Base-by-base conservation (phyloP, 2,329 filamentous ascomycete genomes). In the Cordyceps militaris region DNA sequence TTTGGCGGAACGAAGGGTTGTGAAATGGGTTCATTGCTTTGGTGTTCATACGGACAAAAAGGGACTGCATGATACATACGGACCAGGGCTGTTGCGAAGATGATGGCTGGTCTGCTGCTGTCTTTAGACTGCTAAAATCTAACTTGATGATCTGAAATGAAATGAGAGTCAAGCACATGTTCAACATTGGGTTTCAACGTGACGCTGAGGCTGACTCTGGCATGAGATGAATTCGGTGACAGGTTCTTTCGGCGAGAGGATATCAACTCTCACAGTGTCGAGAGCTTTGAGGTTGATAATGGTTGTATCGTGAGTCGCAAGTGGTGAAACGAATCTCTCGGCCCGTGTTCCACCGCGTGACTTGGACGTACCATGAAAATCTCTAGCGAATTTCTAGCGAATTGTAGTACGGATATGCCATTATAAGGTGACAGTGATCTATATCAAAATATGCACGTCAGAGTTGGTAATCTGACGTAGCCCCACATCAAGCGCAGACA, bases 1-100 rank as follows among this genome's bases (percentile, higher is more conserved):
- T 65, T 60, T 49, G 59, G 52, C 63, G 65, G 63, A 65, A 60
- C 66, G 67, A 66, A 66, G 67, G 52, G 49, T 40, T 43, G 44
- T 47, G 49, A 53, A 56, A 60, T 57, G 58, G 73, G 73, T 75
- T 76, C 75, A 78, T 77, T 77, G 74, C 74, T 78, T 74, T 72
- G 77, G 76, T 79, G 76, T 79, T 79, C 71, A 75, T 72, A 73
- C 73, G 74, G 76, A 71, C 71, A 73, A 74, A 69, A 68, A 63
- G 73, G 75, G 69, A 74, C 72, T 75, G 72, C 73, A 77, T 77
- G 76, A 76, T 75, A 74, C 71, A 74, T 69, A 61, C 65, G 64
- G 63, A 66, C 64, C 61, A 57, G 60, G 61, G 66, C 65, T 66
- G 65, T 53, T 26, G 61, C 52, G 23, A 51, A 57, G 47, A 57